Base-by-base conservation (phyloP, 2,329 filamentous ascomycete genomes). In the Aspergillus viridinutans region DNA sequence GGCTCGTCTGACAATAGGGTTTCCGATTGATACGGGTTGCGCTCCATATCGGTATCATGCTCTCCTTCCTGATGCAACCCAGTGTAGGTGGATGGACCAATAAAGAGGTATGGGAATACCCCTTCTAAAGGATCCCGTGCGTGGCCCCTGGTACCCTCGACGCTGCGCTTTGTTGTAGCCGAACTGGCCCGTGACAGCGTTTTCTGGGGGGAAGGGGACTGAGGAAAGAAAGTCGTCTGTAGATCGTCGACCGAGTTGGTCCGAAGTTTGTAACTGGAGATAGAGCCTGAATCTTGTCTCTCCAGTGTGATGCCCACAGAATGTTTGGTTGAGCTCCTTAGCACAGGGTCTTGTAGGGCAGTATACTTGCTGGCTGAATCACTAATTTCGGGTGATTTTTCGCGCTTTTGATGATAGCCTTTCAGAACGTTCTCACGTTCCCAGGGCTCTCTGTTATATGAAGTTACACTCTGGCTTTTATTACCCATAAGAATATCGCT, bases 51-150 rank as follows among this genome's bases (percentile, higher is more conserved):
- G 10, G 57, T 29, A 21, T 58, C 55, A 3, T 48, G 55, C 40
- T 49, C 45, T 35, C 67, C 61, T 29, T 64, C 61, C 8, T 57
- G 54, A 3, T 55, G 55, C n/a, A 62, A 61, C 6, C 75, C 75
- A 1, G 69, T 71, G 61, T 74, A 78, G 14, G 72, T 77, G 26
- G 77, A 79, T 9, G 85, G 84, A 17, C 91, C 91, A 61, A 97
- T 92, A 56, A 88, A 87, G 8, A 97, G 82, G 69, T 88, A 89
- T 0, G 88, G 78, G 1, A 85, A 83, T 52, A 87, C 85, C 59
- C 87, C 85, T 58, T 87, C 83, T 7, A 86, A 74, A 0, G 83
- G 81, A 62, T 90, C 83, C 59, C 86, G 84, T 1, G 84, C 85
- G 58, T 89, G 83, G 23, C 85, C 83, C 68, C 85, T 70, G 14